A percentile compares a stretch with the other conserved stretches of the same genome.
These are phyloP conservation scores for Lasiodiplodia hormozganensis DNA, from an alignment of 2,329 filamentous ascomycete genomes.

Conservation along the genomic window DNA sequence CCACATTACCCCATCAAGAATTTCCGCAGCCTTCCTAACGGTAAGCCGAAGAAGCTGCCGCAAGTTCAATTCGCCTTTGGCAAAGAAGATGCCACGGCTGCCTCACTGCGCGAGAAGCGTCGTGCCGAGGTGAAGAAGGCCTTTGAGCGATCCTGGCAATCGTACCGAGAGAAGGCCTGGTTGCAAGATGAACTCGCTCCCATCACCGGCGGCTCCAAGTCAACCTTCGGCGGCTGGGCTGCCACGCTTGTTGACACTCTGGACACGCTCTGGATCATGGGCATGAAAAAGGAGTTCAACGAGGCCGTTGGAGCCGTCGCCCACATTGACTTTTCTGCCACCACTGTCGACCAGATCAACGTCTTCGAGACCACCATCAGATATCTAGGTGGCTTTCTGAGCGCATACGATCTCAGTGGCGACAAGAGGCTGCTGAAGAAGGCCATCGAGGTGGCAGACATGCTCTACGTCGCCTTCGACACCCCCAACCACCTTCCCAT, in stretches of 20 bases:
- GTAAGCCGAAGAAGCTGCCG: slow-evolving; percentile 47
- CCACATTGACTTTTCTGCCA: slow-evolving; percentile 51
- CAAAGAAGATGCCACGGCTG: slow-evolving; percentile 42
- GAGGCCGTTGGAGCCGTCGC: slow-evolving; percentile 53
- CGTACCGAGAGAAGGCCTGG: slow-evolving; percentile 55
- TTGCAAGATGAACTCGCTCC: slow-evolving; percentile 57
- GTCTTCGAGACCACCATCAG: slow-evolving; percentile 67
- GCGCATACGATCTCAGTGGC: slow-evolving; percentile 85
- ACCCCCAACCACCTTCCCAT: slow-evolving; percentile 92
- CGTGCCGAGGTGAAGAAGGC: slow-evolving; percentile 49
- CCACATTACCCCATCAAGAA: slow-evolving; percentile 49
- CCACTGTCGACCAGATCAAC: slow-evolving; percentile 50
- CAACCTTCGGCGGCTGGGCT: slow-evolving; percentile 57
- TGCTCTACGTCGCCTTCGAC: slow-evolving; percentile 84
- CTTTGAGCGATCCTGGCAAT: slow-evolving; percentile 53
- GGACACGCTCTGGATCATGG: slow-evolving; percentile 58
- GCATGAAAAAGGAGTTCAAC: slow-evolving; percentile 54
- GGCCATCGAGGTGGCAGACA: slow-evolving; percentile 78
- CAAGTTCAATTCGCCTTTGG: slow-evolving; percentile 52
- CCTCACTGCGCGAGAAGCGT: slow-evolving; percentile 44
- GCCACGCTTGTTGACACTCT: slow-evolving; percentile 55
- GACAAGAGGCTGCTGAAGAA: slow-evolving; percentile 77
- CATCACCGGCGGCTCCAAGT: slow-evolving; percentile 48
- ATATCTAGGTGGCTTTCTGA: slow-evolving; percentile 84
- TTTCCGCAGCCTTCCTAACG: slow-evolving; percentile 47